These are phyloP conservation scores for Rhizopus sp. DNA, from an alignment of 371 early-diverging fungal genomes.

Conservation along the genomic window DNA sequence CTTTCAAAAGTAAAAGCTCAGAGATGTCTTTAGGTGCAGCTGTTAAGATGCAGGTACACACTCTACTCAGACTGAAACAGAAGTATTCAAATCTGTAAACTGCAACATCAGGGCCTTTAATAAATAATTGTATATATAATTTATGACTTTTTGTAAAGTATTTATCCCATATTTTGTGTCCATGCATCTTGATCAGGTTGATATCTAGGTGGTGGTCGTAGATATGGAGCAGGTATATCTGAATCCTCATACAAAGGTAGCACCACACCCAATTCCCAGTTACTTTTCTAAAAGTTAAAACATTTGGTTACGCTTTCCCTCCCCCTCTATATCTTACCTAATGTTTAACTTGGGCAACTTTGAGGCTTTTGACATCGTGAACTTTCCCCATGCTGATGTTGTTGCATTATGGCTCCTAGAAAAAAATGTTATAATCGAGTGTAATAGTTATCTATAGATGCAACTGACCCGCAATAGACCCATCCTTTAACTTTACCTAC, in stretches of 20 bases:
- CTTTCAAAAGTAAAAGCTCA: no score
- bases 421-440: not conserved
- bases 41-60: no score
- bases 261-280: slow-evolving; percentile 54
- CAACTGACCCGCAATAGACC: slow-evolving; percentile 44
- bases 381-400: slow-evolving; percentile 44
- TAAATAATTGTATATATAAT: not conserved
- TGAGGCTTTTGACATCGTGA: slow-evolving; percentile 22
- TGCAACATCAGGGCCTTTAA: not conserved
- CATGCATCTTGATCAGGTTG: slow-evolving; percentile 36
- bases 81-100: no score
- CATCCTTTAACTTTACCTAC: slow-evolving; percentile 31
- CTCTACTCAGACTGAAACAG: no score
- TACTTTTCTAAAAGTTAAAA: slow-evolving; percentile 23
- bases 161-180: slow-evolving; percentile 37
- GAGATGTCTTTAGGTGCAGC: no score
- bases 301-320: not conserved
- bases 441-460: not conserved
- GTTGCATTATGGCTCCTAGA: slow-evolving; percentile 55
- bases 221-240: slow-evolving; percentile 37
- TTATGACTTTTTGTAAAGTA: not conserved
- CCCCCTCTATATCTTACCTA: slow-evolving; percentile 23
- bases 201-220: slow-evolving; percentile 43
- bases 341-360: slow-evolving; percentile 41
- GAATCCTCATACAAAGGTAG: slow-evolving; percentile 34